Conservation (phyloP, 108 stramenopile genomes). For the Cylindrotheca closterium region DNA sequence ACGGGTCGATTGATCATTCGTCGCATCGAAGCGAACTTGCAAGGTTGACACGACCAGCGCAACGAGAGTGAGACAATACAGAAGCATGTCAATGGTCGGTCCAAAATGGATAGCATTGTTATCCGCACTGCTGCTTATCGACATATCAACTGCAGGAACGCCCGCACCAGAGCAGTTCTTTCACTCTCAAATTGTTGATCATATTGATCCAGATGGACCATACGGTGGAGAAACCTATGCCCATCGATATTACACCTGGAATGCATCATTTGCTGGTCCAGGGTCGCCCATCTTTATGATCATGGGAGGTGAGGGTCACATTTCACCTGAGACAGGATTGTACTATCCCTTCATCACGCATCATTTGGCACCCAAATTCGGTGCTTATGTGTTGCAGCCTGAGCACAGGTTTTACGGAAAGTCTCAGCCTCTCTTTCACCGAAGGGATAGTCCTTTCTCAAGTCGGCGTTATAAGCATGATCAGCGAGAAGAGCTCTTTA, state of each 20-base stretch:
- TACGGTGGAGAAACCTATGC: constrained; percentile 39
- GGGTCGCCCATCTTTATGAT: constrained; percentile 80
- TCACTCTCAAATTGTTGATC: constrained; percentile 22
- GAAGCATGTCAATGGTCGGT: too few relatives aligned
- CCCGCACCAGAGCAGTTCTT: constrained; percentile 34
- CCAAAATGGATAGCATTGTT: too few relatives aligned
- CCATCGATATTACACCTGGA: constrained; percentile 67
- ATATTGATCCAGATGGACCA: constrained; percentile 1
- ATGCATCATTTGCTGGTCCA: constrained; percentile 64
- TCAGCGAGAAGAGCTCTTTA: constrained; percentile 48
- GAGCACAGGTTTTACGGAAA: constrained; percentile 88
- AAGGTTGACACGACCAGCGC: too few relatives aligned
- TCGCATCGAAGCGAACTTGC: too few relatives aligned
- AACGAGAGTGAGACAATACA: too few relatives aligned
- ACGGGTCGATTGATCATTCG: too few relatives aligned
- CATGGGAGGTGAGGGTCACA: constrained; percentile 77
- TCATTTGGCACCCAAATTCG: constrained; percentile 63
- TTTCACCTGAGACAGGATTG: constrained; percentile 51
- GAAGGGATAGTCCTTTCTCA: constrained; percentile 20
- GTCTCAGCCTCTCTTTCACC: constrained; percentile 53
- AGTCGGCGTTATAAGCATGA: constrained; percentile 29
- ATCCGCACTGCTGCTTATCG: too few relatives aligned
- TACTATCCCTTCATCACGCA: constrained; percentile 78
- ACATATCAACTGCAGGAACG: too few relatives aligned
- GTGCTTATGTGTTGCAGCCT: constrained; percentile 71